Evolutionary conservation across 352 stramenopile genomes (phyloP).

Genomic region (Globisporangium ultimum): DNA sequence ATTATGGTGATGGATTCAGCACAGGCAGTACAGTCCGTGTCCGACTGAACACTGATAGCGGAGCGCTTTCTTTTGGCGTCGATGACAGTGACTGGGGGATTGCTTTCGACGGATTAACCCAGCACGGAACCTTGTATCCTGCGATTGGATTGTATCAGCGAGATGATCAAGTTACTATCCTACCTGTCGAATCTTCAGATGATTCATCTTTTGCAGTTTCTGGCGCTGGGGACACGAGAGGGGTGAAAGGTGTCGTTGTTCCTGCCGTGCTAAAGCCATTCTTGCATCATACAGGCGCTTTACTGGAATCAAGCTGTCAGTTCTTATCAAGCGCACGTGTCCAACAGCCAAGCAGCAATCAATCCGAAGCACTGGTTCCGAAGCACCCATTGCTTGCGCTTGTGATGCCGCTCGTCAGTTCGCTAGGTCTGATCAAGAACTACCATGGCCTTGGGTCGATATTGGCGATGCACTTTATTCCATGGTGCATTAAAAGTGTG

Average conservation of each 20-base stretch:
- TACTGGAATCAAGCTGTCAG: slow-evolving; percentile 49
- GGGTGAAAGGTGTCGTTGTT: slow-evolving; percentile 39
- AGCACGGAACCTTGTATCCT: slow-evolving; percentile 86
- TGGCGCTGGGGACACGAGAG: slow-evolving; percentile 19
- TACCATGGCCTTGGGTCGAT: slow-evolving; percentile 68
- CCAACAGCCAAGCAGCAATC: slow-evolving; percentile 4
- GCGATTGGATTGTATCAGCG: slow-evolving; percentile 87
- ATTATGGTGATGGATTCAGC: slow-evolving; percentile 88
- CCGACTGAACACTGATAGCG: slow-evolving; percentile 83
- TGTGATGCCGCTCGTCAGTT: slow-evolving; percentile 63
- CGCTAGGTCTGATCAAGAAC: slow-evolving; percentile 55
- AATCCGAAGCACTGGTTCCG: slow-evolving; percentile 32
- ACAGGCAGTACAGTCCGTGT: slow-evolving; percentile 82
- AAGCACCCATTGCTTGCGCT: slow-evolving; percentile 57
- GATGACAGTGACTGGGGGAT: slow-evolving; percentile 88
- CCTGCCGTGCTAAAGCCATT: slow-evolving; percentile 76
- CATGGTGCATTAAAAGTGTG: slow-evolving; percentile 69
- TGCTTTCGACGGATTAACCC: slow-evolving; percentile 84
- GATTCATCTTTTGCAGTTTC: slow-evolving; percentile 25
- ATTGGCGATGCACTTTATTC: slow-evolving; percentile 71
- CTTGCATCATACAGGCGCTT: slow-evolving; percentile 57
- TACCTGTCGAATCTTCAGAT: slow-evolving; percentile 55
- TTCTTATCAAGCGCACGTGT: slow-evolving; percentile 30
- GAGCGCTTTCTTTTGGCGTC: slow-evolving; percentile 83
- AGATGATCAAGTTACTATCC: slow-evolving; percentile 86